A percentile compares a stretch with the other conserved stretches of the same genome.
These are phyloP conservation scores for Chimonanthus praecox DNA, from an alignment of 164 flowering plant genomes.

Conservation along the genomic window DNA sequence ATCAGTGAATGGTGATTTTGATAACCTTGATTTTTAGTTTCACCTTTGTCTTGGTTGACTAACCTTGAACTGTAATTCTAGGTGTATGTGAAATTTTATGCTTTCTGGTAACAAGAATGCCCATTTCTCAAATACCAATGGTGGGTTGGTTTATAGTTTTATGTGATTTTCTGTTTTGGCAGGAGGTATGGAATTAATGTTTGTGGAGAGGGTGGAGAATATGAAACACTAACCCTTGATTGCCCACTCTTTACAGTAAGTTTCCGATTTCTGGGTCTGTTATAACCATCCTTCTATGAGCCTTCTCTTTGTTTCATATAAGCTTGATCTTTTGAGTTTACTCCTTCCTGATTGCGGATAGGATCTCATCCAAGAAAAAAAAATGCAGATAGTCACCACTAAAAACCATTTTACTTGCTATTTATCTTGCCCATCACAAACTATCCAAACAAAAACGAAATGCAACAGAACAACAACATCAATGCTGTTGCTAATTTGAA, in stretches of 20 bases:
- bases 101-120: neutral
- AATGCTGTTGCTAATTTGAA: too few species aligned
- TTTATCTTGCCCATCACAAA: too few species aligned
- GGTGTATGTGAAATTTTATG: neutral
- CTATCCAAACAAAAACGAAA: too few species aligned
- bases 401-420: too few species aligned
- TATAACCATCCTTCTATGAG: neutral
- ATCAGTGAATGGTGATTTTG: neutral
- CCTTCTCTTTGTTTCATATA: neutral
- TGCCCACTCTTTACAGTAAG: constrained; percentile 85
- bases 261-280: constrained; percentile 1
- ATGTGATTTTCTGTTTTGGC: constrained; percentile 14
- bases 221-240: constrained; percentile 92
- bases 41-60: neutral
- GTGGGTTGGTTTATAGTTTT: too few species aligned
- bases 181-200: constrained; percentile 89
- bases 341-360: too few species aligned
- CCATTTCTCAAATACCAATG: neutral
- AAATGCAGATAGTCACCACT: too few species aligned
- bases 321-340: too few species aligned
- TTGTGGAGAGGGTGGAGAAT: constrained; percentile 99
- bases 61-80: neutral
- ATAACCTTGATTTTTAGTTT: too few species aligned
- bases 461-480: too few species aligned
- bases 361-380: too few species aligned